phyloP scores from a whole-genome alignment of 345 rosid species.

The Nephelium lappaceum region DNA sequence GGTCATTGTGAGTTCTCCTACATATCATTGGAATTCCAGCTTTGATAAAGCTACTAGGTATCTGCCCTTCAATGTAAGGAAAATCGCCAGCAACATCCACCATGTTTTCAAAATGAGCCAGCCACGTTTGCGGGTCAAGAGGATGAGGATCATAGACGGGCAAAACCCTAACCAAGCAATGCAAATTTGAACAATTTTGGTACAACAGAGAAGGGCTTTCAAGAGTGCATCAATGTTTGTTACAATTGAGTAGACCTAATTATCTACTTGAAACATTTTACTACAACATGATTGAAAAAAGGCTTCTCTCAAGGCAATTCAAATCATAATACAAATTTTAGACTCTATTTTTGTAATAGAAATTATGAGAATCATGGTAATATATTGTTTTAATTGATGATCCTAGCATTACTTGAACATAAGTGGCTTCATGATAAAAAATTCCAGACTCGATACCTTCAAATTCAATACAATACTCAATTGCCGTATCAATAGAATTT shows the following conservation, averaged over 20 bases:
- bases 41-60: neutral
- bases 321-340: neutral
- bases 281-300: neutral
- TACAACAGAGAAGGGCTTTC: neutral
- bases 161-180: conserved; percentile 25
- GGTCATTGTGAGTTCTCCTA: conserved; percentile 16
- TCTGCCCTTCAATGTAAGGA: neutral
- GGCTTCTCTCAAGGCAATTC: neutral
- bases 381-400: neutral
- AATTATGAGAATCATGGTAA: neutral
- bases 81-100: neutral
- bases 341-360: neutral
- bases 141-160: neutral
- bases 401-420: too few species aligned
- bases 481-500: neutral
- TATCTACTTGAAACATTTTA: neutral
- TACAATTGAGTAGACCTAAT: neutral
- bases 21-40: conserved; percentile 29
- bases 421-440: too few species aligned
- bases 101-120: neutral
- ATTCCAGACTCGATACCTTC: too few species aligned
- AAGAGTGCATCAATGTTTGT: neutral
- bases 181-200: neutral
- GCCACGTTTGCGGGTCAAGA: neutral
- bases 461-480: neutral